phyloP scores from a whole-genome alignment of 306 rosid genomes.

The Quercus rubra region DNA sequence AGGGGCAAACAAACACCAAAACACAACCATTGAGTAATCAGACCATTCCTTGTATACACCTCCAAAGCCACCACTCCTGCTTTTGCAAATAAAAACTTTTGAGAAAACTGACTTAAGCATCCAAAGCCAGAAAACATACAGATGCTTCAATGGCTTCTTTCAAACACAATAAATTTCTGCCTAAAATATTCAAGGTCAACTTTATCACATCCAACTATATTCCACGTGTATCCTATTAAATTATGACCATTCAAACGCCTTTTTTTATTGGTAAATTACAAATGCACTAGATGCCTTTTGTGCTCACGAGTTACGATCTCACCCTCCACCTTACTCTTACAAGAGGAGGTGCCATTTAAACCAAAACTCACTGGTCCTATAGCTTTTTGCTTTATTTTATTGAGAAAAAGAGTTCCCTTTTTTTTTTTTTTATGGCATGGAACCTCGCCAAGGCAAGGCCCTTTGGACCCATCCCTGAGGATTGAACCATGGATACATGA shows the following conservation, averaged over 20 bases:
- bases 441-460: too few species aligned
- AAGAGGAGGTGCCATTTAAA: not conserved
- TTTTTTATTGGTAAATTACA: too few species aligned
- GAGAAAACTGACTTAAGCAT: not conserved
- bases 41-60: not conserved
- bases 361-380: not conserved
- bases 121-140: not conserved
- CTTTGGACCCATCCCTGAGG: too few species aligned
- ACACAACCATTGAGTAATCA: not conserved
- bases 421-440: too few species aligned
- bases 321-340: too few species aligned
- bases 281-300: too few species aligned
- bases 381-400: not conserved
- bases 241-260: too few species aligned
- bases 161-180: not conserved
- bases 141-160: not conserved
- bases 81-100: not conserved
- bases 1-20: not conserved
- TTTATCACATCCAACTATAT: too few species aligned
- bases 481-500: too few species aligned
- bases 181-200: not conserved
- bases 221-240: too few species aligned
- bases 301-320: too few species aligned
- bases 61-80: not conserved
- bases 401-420: not conserved